Base-by-base conservation (phyloP, 805 yeast species). In the Teunomyces kruisii region DNA sequence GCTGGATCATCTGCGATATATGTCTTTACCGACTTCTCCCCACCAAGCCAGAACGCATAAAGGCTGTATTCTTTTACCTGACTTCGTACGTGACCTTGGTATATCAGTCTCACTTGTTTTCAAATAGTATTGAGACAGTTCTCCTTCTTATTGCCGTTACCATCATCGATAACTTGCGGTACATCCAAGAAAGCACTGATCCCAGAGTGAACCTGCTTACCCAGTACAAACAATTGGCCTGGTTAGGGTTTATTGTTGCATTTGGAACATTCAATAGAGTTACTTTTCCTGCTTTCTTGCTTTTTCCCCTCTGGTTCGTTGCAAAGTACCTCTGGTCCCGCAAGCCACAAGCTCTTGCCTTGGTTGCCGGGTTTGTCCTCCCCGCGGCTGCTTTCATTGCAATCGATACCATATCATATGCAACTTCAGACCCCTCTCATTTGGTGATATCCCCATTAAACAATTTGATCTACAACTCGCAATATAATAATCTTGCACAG, bases 201-300 rank as follows among this genome's bases (percentile, higher is more conserved):
- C 14, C 39, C 5, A 16, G 15, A n/a, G 13, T 31, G 9, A 24
- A 30, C n/a, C 35, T 30, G 9, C 17, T 26, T 9, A 24, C 33
- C 27, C 39, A 42, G 14, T 26, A 26, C 29, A 7, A 27, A 10
- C 26, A 42, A 32, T 55, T 63, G 29, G 43, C 49, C 26, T 43
- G 54, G n/a, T 59, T 78, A 42, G 96, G 82, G 0, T 42, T 66
- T 0, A 35, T 85, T 0, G 55, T 81, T 1, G 69, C 84, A 0
- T 38, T 90, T 17, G 99, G 98, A 0, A 51, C 79, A 0, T 92
- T 91, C 70, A 94, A 91, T 62, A 72, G 99, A 53, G 77, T 89
- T 22, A 89, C 97, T 0, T 92, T 92, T 57, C 74, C 81, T 0
- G 86, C 84, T 0, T 94, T 88, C 70, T 56, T 95, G 32, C 37